Evolutionary conservation across 129 eudicot genomes (phyloP).

Genomic region (Daucus carota): DH1_v3.0 NC_030382.2:50852001-50852500

Average conservation of each 20-base stretch:
- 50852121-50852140: not conserved
- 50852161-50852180: too few species aligned
- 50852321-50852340: constrained; percentile 54
- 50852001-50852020: not conserved
- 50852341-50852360: constrained; percentile 48
- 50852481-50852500: constrained; percentile 49
- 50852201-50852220: not conserved
- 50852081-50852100: not conserved
- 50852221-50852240: not conserved
- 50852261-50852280: constrained; percentile 34
- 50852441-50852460: constrained; percentile 54
- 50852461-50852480: constrained; percentile 56
- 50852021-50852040: not conserved
- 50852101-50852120: not conserved
- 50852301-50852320: constrained; percentile 52
- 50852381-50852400: constrained; percentile 70
- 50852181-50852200: not conserved
- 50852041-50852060: too few species aligned
- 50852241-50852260: not conserved
- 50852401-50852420: constrained; percentile 59
- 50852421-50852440: constrained; percentile 62
- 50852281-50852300: constrained; percentile 45
- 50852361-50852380: constrained; percentile 50
- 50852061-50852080: too few species aligned
- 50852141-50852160: too few species aligned